Percentiles rank a stretch among this genome's conserved stretches.
Conservation (phyloP, 2,329 filamentous ascomycete genomes). For the Lachnellula willkommii region DNA sequence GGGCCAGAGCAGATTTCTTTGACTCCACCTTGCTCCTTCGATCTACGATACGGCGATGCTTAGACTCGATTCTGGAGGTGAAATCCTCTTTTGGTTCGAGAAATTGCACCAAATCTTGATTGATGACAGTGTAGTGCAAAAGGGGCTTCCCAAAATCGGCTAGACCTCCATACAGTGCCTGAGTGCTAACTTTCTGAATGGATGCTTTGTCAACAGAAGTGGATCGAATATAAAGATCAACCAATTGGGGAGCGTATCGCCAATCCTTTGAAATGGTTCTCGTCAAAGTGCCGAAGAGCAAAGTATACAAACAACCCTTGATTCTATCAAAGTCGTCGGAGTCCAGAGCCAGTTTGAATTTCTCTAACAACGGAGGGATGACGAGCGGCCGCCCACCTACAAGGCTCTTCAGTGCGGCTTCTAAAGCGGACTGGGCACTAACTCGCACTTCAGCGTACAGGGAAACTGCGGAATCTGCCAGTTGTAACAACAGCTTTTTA, state of each 20-base stretch:
- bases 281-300: conserved; percentile 81
- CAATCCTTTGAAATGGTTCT: conserved; percentile 88
- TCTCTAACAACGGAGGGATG: conserved; percentile 78
- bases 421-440: conserved; percentile 84
- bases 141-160: conserved; percentile 88
- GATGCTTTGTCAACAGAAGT: conserved; percentile 89
- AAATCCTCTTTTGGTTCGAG: conserved; percentile 66
- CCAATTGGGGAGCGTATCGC: conserved; percentile 87
- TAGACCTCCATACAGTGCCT: conserved; percentile 69
- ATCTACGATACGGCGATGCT: conserved; percentile 68
- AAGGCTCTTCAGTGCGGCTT: conserved; percentile 87
- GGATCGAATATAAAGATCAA: conserved; percentile 84
- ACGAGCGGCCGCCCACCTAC: conserved; percentile 84
- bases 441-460: conserved; percentile 93
- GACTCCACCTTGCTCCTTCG: conserved; percentile 73
- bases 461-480: conserved; percentile 85
- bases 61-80: conserved; percentile 52
- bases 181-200: conserved; percentile 81
- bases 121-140: conserved; percentile 78
- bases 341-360: conserved; percentile 72
- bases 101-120: conserved; percentile 62
- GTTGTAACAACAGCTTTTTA: conserved; percentile 74
- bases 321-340: conserved; percentile 82
- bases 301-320: conserved; percentile 87
- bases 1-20: conserved; percentile 73